These are phyloP conservation scores for Boletus rubescentipes DNA, from an alignment of 768 basidiomycete species.

Conservation along the genomic window DNA sequence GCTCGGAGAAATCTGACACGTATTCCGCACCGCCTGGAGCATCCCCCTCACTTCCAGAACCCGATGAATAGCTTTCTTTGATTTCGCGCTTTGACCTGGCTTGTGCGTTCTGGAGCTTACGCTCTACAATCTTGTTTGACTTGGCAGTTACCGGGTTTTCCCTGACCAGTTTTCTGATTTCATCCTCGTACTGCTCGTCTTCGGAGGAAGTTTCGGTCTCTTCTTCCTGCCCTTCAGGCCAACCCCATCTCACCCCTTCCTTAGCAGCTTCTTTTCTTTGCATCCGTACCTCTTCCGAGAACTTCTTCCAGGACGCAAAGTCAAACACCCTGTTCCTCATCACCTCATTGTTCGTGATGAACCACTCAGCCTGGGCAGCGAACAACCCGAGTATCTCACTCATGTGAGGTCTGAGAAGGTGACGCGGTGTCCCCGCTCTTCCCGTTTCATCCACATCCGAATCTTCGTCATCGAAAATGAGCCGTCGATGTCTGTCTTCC, in stretches of 20 bases:
- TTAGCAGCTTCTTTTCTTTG: conserved; percentile 34
- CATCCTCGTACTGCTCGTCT: conserved; percentile 4
- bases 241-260: conserved; percentile 24
- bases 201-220: conserved; percentile 2
- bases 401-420: conserved; percentile 46
- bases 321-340: conserved; percentile 37
- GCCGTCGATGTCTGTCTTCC: conserved; percentile 31
- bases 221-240: conserved; percentile 16
- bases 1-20: conserved; percentile 59
- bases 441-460: conserved; percentile 32
- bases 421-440: conserved; percentile 34
- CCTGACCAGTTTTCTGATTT: conserved; percentile 11
- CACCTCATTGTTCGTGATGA: conserved; percentile 48
- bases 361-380: conserved; percentile 59
- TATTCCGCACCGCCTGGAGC: conserved; percentile 34
- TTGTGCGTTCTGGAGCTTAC: conserved; percentile 22
- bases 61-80: conserved; percentile 8
- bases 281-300: conserved; percentile 35
- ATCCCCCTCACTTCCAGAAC: conserved; percentile 22
- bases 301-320: conserved; percentile 46
- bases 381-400: conserved; percentile 52
- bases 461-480: conserved; percentile 37
- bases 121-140: conserved; percentile 8
- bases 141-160: conserved; percentile 33
- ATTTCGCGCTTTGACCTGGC: not conserved